These are phyloP conservation scores for Obelidium mucronatum DNA, from an alignment of 192 early-diverging fungal species.

Conservation along the genomic window DNA sequence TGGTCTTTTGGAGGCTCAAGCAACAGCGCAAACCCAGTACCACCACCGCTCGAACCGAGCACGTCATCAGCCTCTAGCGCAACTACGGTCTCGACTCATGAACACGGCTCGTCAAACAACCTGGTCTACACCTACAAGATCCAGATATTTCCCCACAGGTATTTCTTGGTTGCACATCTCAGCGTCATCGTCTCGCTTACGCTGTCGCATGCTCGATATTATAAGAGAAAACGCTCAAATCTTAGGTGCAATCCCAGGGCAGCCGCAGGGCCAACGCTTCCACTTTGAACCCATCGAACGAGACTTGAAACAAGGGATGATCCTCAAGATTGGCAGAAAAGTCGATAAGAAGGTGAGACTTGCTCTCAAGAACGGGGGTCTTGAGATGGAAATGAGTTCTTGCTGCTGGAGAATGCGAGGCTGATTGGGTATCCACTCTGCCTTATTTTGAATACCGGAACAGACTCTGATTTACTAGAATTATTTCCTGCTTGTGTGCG, in stretches of 20 bases:
- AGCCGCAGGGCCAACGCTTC: constrained; percentile 18
- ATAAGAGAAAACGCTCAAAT: constrained; percentile 14
- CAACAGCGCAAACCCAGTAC: background rate
- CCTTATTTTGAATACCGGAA: too few species aligned
- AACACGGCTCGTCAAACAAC: background rate
- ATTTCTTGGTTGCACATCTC: background rate
- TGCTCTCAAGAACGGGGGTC: too few species aligned
- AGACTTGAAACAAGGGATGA: constrained; percentile 39
- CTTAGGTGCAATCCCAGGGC: constrained; percentile 12
- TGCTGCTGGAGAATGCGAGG: too few species aligned
- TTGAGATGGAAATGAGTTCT: too few species aligned
- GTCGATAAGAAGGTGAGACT: constrained; percentile 43
- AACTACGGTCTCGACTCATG: constrained; percentile 7
- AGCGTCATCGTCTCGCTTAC: background rate
- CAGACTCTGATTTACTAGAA: too few species aligned
- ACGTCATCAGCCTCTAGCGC: background rate
- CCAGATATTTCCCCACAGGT: constrained; percentile 34
- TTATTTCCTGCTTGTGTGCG: too few species aligned
- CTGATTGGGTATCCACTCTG: too few species aligned
- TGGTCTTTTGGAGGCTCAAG: background rate
- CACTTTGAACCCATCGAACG: constrained; percentile 49
- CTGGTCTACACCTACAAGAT: constrained; percentile 33
- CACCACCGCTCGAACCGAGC: constrained; percentile 12
- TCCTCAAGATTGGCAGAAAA: constrained; percentile 54
- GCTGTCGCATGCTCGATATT: background rate